Conservation (phyloP, 2,329 filamentous ascomycete genomes). For the Coniochaeta hoffmannii region DNA sequence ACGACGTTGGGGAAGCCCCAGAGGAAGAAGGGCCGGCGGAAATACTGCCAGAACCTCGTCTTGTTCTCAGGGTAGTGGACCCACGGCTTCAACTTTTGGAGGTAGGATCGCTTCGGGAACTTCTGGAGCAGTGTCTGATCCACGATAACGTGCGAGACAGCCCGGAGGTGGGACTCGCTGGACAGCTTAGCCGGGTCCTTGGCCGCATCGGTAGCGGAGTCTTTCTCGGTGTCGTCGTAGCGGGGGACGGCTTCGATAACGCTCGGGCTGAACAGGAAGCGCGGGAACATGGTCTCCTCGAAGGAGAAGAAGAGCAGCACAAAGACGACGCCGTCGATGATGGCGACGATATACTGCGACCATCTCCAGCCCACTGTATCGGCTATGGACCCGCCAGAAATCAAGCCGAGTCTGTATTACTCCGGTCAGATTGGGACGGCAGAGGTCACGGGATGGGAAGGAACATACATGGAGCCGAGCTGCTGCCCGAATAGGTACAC, state of each 20-base stretch:
- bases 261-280: constrained; percentile 6
- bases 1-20: constrained; percentile 30
- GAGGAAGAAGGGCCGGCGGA: constrained; percentile 29
- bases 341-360: constrained; percentile 22
- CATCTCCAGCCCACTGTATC: constrained; percentile 25
- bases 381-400: constrained; percentile 26
- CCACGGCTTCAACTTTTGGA: constrained; percentile 15
- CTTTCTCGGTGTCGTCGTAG: not conserved
- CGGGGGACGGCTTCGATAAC: not conserved
- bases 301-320: constrained; percentile 18
- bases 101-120: constrained; percentile 10
- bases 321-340: constrained; percentile 10
- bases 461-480: constrained; percentile 22
- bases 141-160: not conserved
- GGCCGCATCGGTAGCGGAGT: too few species aligned
- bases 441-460: not conserved
- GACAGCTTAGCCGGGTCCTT: constrained; percentile 1
- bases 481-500: constrained; percentile 31
- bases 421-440: not conserved
- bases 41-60: constrained; percentile 29
- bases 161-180: not conserved
- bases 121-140: not conserved
- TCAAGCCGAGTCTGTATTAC: constrained; percentile 19
- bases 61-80: constrained; percentile 23
- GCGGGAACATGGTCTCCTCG: constrained; percentile 13